These are phyloP conservation scores for Petunia hybrid DNA, from an alignment of 305 asterid species.

Conservation along the genomic window DNA sequence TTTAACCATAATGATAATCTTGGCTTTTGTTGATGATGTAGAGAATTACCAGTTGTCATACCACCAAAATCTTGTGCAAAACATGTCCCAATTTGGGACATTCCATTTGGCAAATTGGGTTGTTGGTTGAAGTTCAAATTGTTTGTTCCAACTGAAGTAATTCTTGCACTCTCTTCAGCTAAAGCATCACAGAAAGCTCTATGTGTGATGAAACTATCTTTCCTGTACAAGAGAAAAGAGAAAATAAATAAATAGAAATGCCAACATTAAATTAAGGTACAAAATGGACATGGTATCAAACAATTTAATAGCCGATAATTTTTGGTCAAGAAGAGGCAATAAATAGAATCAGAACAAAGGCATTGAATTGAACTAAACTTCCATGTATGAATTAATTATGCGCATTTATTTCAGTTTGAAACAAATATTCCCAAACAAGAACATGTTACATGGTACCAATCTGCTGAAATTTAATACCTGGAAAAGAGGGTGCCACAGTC, in stretches of 20 bases:
- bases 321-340: slow-evolving; percentile 30
- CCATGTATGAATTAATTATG: slow-evolving; percentile 26
- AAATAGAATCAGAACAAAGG: slow-evolving; percentile 30
- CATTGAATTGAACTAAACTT: neutral
- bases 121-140: slow-evolving; percentile 52
- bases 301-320: neutral
- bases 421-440: slow-evolving; percentile 54
- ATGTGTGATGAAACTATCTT: slow-evolving; percentile 66
- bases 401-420: slow-evolving; percentile 23
- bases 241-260: neutral
- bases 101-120: slow-evolving; percentile 36
- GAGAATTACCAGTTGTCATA: slow-evolving; percentile 26
- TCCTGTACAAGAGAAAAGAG: slow-evolving; percentile 30
- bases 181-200: slow-evolving; percentile 69
- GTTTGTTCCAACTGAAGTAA: slow-evolving; percentile 40
- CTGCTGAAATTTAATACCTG: slow-evolving; percentile 52
- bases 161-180: slow-evolving; percentile 60
- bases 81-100: slow-evolving; percentile 40
- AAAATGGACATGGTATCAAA: neutral
- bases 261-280: slow-evolving; percentile 37
- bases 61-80: slow-evolving; percentile 42
- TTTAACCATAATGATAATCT: slow-evolving; percentile 51
- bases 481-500: slow-evolving; percentile 95
- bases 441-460: neutral
- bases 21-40: slow-evolving; percentile 38